phyloP scores from a whole-genome alignment of 2,329 filamentous ascomycete genomes.

The Aspergillus ochraceoroseus region DNA sequence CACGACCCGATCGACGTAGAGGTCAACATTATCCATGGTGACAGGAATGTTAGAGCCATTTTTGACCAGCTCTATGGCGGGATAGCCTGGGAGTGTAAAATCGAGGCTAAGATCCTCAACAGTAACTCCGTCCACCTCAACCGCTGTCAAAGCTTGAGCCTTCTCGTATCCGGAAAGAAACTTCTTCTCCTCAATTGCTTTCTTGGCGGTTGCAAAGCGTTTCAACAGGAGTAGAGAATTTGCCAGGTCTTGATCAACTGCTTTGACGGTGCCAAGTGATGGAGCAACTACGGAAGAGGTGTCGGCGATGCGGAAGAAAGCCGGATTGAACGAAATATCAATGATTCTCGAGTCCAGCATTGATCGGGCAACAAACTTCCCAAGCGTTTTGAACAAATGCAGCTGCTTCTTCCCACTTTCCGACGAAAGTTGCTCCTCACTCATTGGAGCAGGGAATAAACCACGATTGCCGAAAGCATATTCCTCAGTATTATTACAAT shows the following conservation, averaged over 20 bases:
- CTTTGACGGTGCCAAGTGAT: slow-evolving; percentile 81
- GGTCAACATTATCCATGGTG: slow-evolving; percentile 84
- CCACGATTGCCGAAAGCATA: slow-evolving; percentile 81
- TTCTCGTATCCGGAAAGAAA: slow-evolving; percentile 67
- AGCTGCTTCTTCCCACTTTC: slow-evolving; percentile 84
- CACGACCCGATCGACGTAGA: slow-evolving; percentile 82
- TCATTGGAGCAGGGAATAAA: slow-evolving; percentile 87
- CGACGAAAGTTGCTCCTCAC: slow-evolving; percentile 64
- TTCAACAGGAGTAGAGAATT: slow-evolving; percentile 82
- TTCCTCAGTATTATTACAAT: slow-evolving; percentile 64
- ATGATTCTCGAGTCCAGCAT: slow-evolving; percentile 99
- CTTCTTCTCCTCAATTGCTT: slow-evolving; percentile 69
- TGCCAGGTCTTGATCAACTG: slow-evolving; percentile 80
- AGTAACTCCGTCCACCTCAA: slow-evolving; percentile 68
- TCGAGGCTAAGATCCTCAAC: slow-evolving; percentile 88
- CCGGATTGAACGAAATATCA: slow-evolving; percentile 93
- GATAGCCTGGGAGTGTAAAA: slow-evolving; percentile 90
- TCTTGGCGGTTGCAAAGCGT: slow-evolving; percentile 78
- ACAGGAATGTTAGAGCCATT: slow-evolving; percentile 70
- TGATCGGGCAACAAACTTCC: slow-evolving; percentile 93
- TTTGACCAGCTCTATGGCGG: slow-evolving; percentile 73
- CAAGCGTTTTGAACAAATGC: slow-evolving; percentile 84
- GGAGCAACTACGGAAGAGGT: slow-evolving; percentile 63
- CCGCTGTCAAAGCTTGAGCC: slow-evolving; percentile 60
- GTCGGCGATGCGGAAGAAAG: slow-evolving; percentile 92